Evolutionary conservation across 129 eudicot genomes (phyloP).

Genomic region (Flaveria robusta): DNA sequence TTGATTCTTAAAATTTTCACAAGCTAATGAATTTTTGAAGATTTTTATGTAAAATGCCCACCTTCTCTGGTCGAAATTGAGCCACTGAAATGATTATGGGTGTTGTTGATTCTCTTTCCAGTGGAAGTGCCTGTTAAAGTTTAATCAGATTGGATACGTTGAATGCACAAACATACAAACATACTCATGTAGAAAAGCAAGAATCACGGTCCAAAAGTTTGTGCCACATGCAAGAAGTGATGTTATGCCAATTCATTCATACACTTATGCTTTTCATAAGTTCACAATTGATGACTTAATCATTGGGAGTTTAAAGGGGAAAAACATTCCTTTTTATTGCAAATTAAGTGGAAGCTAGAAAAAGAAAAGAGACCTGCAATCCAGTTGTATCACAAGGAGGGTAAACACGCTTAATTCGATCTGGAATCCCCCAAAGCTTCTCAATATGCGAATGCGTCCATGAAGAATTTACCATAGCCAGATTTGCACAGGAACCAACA

Average conservation of each 20-base stretch:
- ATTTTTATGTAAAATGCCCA: constrained; percentile 39
- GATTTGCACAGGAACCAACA: constrained; percentile 87
- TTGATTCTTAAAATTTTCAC: constrained; percentile 16
- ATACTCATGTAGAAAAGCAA: constrained; percentile 5
- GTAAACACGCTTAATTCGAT: constrained; percentile 67
- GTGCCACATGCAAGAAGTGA: background rate
- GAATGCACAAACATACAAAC: constrained; percentile 20
- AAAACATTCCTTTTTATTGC: constrained; percentile 11
- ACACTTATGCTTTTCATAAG: background rate
- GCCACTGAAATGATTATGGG: constrained; percentile 82
- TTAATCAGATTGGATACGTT: constrained; percentile 32
- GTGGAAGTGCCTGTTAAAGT: constrained; percentile 68
- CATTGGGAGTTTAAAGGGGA: background rate
- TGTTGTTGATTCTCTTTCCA: constrained; percentile 58
- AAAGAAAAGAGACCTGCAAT: constrained; percentile 61
- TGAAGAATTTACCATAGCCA: constrained; percentile 94
- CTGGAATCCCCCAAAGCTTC: constrained; percentile 82
- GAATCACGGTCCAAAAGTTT: background rate
- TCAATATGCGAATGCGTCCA: constrained; percentile 90
- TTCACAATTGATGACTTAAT: constrained; percentile 17
- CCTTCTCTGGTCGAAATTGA: constrained; percentile 99
- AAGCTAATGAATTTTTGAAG: constrained; percentile 31
- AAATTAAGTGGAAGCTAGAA: background rate
- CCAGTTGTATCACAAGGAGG: constrained; percentile 99
- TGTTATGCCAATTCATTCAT: background rate